Percentiles rank a stretch among this genome's conserved stretches.
Conservation (phyloP, 1,139 yeast genomes). For the Debaryomyces coudertii region DNA sequence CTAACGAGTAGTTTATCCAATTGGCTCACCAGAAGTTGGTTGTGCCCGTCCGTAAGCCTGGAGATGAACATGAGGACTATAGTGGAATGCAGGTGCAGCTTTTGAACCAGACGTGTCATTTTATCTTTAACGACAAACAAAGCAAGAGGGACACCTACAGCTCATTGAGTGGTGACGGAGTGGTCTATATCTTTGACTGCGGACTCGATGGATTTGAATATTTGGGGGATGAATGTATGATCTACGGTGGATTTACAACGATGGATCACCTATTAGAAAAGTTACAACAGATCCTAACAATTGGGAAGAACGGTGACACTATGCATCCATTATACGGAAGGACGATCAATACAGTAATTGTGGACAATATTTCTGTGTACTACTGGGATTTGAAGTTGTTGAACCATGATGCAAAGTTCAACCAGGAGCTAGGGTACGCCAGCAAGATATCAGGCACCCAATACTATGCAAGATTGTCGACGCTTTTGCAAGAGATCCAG, state of each 20-base stretch:
- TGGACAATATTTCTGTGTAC: slow-evolving; percentile 34
- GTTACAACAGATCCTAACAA: slow-evolving; percentile 8
- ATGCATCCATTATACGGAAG: slow-evolving; percentile 1
- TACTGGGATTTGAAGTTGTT: slow-evolving; percentile 35
- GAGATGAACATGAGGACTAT: background rate
- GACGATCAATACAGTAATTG: slow-evolving; percentile 23
- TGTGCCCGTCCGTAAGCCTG: background rate
- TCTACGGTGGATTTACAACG: background rate
- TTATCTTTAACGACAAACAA: slow-evolving; percentile 10
- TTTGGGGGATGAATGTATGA: slow-evolving; percentile 1
- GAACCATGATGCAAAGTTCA: slow-evolving; percentile 17
- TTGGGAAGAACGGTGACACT: background rate
- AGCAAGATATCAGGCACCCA: slow-evolving; percentile 12
- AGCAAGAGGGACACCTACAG: slow-evolving; percentile 7
- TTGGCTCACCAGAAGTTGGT: slow-evolving; percentile 1
- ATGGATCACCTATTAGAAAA: slow-evolving; percentile 11
- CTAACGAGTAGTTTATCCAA: slow-evolving; percentile 4
- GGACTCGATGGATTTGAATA: slow-evolving; percentile 8
- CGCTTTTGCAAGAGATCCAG: slow-evolving; percentile 18
- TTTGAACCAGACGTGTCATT: slow-evolving; percentile 13
- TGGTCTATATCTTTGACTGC: slow-evolving; percentile 12
- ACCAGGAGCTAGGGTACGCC: slow-evolving; percentile 18
- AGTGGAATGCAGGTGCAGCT: slow-evolving; percentile 6
- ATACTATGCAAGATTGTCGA: slow-evolving; percentile 22
- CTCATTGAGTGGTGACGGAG: slow-evolving; percentile 1